Evolutionary conservation across 2,329 filamentous ascomycete genomes (phyloP).

Genomic region (Pseudofabraea citricarpa): DNA sequence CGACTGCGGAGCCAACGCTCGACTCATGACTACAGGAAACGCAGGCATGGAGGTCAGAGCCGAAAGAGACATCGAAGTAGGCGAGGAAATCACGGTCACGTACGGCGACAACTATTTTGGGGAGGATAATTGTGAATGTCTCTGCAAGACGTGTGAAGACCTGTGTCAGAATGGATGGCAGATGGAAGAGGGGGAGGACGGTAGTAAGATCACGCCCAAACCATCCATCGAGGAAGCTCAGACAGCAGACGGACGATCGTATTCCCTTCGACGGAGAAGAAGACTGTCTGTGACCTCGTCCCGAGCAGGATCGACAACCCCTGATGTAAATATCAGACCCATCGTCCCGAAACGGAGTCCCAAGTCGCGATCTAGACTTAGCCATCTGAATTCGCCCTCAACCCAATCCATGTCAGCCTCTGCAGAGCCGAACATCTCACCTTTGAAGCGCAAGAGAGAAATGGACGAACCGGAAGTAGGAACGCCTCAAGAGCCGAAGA

Average conservation of each 20-base stretch:
- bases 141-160: slow-evolving; percentile 83
- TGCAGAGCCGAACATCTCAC: slow-evolving; percentile 10
- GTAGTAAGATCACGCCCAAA: slow-evolving; percentile 16
- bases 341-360: slow-evolving; percentile 21
- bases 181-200: slow-evolving; percentile 37
- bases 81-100: slow-evolving; percentile 93
- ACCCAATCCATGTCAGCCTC: slow-evolving; percentile 16
- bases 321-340: slow-evolving; percentile 38
- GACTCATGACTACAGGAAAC: slow-evolving; percentile 75
- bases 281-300: slow-evolving; percentile 44
- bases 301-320: slow-evolving; percentile 52
- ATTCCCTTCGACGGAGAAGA: slow-evolving; percentile 48
- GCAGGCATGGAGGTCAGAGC: slow-evolving; percentile 91
- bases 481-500: slow-evolving; percentile 6
- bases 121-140: slow-evolving; percentile 87
- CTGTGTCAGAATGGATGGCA: slow-evolving; percentile 78
- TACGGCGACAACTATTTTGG: slow-evolving; percentile 98
- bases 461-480: slow-evolving; percentile 3
- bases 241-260: slow-evolving; percentile 30
- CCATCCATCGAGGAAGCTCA: slow-evolving; percentile 24
- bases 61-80: slow-evolving; percentile 72
- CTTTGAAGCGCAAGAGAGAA: slow-evolving; percentile 20
- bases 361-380: slow-evolving; percentile 18
- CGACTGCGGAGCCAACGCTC: slow-evolving; percentile 89
- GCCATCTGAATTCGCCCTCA: slow-evolving; percentile 13